Conservation (phyloP, 164 flowering plant species). For the Macadamia integrifolia region DNA sequence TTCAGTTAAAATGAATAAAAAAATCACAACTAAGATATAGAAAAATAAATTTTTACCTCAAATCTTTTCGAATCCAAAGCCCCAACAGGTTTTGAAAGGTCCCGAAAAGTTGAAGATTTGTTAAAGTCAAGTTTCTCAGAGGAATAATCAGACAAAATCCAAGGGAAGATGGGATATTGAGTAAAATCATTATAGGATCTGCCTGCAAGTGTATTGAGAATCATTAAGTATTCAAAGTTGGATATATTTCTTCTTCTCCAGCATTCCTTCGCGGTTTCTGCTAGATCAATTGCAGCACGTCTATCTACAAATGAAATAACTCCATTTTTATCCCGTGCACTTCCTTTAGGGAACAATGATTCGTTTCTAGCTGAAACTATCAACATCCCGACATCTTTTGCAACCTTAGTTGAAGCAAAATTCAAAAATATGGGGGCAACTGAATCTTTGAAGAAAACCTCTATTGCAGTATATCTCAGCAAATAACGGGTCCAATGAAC, state of each 20-base stretch:
- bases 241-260: slow-evolving; percentile 97
- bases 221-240: slow-evolving; percentile 93
- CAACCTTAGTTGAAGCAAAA: slow-evolving; percentile 72
- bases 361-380: slow-evolving; percentile 88
- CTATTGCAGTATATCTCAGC: slow-evolving; percentile 86
- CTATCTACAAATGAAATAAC: slow-evolving; percentile 82
- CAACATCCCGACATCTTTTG: slow-evolving; percentile 82
- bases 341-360: slow-evolving; percentile 59
- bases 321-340: slow-evolving; percentile 59
- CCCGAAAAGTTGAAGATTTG: slow-evolving; percentile 90
- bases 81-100: slow-evolving; percentile 97
- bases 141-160: slow-evolving; percentile 94
- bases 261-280: slow-evolving; percentile 82
- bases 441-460: slow-evolving; percentile 80
- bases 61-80: slow-evolving; percentile 84
- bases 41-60: slow-evolving; percentile 53
- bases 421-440: slow-evolving; percentile 82
- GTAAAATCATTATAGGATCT: slow-evolving; percentile 97
- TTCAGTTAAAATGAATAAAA: slow-evolving; percentile 1
- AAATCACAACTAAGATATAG: not conserved
- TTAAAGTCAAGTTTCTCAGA: slow-evolving; percentile 89
- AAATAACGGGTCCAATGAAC: slow-evolving; percentile 97
- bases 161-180: slow-evolving; percentile 97
- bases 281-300: slow-evolving; percentile 84
- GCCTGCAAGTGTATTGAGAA: slow-evolving; percentile 90